A percentile compares a stretch with the other conserved stretches of the same genome.
phyloP scores from a whole-genome alignment of 257 asterid species.

The Nicotiana benthamiana region DNA sequence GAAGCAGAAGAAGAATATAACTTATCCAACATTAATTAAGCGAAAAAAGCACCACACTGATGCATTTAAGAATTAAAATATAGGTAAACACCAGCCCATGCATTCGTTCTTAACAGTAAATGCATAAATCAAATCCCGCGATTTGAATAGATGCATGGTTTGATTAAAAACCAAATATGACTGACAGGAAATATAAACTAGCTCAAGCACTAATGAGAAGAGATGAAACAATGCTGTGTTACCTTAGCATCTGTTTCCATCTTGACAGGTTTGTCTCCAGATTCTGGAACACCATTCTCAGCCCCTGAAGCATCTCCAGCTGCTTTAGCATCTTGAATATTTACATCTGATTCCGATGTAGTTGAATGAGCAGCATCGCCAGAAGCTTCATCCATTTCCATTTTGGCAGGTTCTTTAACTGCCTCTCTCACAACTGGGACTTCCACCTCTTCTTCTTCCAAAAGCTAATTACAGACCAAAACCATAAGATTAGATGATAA shows the following conservation, averaged over 20 bases:
- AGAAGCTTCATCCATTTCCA: slow-evolving; percentile 54
- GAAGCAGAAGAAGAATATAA: neutral
- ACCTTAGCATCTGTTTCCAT: slow-evolving; percentile 93
- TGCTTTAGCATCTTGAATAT: slow-evolving; percentile 57
- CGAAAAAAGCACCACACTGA: neutral
- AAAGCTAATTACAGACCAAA: slow-evolving; percentile 36
- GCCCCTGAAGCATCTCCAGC: slow-evolving; percentile 38
- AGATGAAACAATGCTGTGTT: neutral
- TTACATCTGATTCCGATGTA: slow-evolving; percentile 41
- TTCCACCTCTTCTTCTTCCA: slow-evolving; percentile 86
- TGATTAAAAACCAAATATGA: neutral
- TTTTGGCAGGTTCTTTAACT: slow-evolving; percentile 47
- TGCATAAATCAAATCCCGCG: neutral
- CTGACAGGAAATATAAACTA: neutral
- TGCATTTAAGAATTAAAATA: neutral
- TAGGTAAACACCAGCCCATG: neutral
- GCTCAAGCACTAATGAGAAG: neutral
- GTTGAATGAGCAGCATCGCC: slow-evolving; percentile 34
- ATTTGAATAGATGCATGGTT: neutral
- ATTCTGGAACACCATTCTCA: slow-evolving; percentile 63
- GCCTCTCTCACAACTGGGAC: slow-evolving; percentile 54
- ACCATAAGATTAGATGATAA: neutral
- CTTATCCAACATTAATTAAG: neutral
- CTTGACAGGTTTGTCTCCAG: slow-evolving; percentile 56
- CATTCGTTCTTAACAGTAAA: neutral